Percentiles rank a stretch among this genome's conserved stretches.
Conservation (phyloP, 2,329 filamentous ascomycete genomes). For the Fusarium nanum region DNA sequence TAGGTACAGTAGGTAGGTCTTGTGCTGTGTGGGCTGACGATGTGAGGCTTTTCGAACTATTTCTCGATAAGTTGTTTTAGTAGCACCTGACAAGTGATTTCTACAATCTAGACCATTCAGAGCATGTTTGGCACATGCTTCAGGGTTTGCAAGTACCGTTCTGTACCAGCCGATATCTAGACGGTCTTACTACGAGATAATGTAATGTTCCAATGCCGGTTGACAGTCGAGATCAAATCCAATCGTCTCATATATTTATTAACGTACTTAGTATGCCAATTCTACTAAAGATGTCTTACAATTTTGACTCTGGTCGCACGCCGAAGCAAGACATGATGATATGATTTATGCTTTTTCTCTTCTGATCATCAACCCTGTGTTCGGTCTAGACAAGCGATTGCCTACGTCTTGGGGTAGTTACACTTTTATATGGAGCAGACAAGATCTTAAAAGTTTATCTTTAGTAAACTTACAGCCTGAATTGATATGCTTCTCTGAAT, state of each 20-base stretch:
- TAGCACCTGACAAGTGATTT: not conserved
- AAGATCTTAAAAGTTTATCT: not conserved
- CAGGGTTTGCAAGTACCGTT: not conserved
- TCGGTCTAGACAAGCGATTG: not conserved
- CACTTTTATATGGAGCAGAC: not conserved
- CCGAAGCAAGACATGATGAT: not conserved
- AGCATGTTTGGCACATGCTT: not conserved
- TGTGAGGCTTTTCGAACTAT: not conserved
- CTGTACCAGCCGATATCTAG: not conserved
- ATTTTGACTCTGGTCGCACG: not conserved
- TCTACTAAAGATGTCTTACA: conserved; percentile 6
- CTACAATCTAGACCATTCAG: not conserved
- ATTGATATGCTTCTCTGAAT: not conserved
- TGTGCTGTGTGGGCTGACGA: conserved; percentile 11
- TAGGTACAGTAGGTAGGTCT: not conserved
- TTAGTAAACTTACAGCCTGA: not conserved
- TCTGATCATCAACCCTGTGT: not conserved
- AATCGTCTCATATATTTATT: not conserved
- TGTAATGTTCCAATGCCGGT: not conserved
- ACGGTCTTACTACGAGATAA: not conserved
- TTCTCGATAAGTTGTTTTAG: not conserved
- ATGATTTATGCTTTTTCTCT: not conserved
- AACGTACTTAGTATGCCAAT: not conserved
- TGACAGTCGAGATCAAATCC: not conserved
- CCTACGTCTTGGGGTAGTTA: not conserved